Base-by-base conservation (phyloP, 2,329 filamentous ascomycete species). In the Gaeumannomyces sp. region DNA sequence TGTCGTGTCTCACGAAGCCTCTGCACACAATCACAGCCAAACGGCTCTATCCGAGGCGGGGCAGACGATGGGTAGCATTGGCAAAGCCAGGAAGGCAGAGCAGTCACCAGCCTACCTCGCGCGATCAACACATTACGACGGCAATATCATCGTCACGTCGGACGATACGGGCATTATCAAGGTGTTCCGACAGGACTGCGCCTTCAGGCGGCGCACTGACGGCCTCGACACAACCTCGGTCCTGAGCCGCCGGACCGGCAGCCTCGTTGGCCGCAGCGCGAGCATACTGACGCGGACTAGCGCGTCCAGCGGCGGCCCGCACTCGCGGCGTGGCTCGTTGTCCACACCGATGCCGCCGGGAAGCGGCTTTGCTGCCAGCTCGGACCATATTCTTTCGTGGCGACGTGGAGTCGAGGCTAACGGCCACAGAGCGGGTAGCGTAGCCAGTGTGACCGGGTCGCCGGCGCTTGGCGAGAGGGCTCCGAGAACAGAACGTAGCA, bases 161-260 rank as follows among this genome's bases (percentile, higher is more conserved):
- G 94, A 97, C 74, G 92, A 92, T 71, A 88, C 87, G 0, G 95
- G 95, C 50, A 85, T 87, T 31, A 95, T 99, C 77, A 97, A 97
- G 74, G 90, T 98, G 0, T 97, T 97, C 73, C 86, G 95, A 27
- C 94, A 98, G 75, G 95, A 99, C 73, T 97, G 94, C 73, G 95
- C 94, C 0, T 92, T 85, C 70, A 97, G 96, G 76, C 88, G 94
- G 6, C 84, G 86, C 64, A 84, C 88, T 65, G 91, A 93, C 64
- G 85, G 83, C 53, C 94, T 89, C 89, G 92, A 97, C 69, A 87
- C 89, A 0, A 84, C 85, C 1, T 94, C 90, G 22, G 86, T 86
- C 10, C 90, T 96, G 70, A 93, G 91, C 13, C 87, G 86, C 68
- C 88, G 86, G 70, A 77, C 91, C 60, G 76, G 84, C 16, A 85